phyloP scores from a whole-genome alignment of 2,329 filamentous ascomycete genomes.

The Calonectria multiphialidica region DNA sequence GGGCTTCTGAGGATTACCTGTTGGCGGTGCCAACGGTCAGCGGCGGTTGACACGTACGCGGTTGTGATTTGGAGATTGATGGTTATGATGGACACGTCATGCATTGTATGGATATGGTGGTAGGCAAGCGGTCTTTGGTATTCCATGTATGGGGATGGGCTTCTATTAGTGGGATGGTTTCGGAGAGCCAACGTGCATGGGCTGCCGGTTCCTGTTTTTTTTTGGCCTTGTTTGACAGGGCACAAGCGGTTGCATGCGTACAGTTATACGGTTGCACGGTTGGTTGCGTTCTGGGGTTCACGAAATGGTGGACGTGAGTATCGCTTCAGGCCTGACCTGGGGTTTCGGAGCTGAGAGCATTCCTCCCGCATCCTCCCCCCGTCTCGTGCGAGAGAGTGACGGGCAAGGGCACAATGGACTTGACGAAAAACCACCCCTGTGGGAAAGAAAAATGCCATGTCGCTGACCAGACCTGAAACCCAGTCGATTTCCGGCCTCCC shows the following conservation, averaged over 20 bases:
- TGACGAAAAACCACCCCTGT: background rate
- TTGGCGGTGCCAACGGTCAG: background rate
- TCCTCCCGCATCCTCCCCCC: background rate
- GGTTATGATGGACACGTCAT: background rate
- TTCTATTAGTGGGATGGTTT: background rate
- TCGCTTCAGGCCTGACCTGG: background rate
- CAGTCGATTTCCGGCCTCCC: background rate
- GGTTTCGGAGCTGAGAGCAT: background rate
- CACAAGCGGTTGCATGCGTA: background rate
- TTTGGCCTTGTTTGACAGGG: background rate
- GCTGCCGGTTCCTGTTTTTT: background rate
- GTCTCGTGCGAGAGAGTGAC: background rate
- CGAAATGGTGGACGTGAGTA: background rate
- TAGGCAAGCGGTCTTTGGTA: background rate
- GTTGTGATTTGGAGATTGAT: background rate
- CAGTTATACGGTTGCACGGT: background rate
- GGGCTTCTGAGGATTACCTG: background rate
- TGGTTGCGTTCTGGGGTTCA: background rate
- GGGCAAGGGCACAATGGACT: background rate
- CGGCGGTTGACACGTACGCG: conserved; percentile 1
- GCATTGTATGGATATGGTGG: background rate
- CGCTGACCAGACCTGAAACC: conserved; percentile 17
- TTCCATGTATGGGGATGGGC: background rate
- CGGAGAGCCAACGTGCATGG: background rate
- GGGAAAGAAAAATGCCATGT: conserved; percentile 8